Conservation (phyloP, 441 rosid species). For the Kokia cookei region DNA sequence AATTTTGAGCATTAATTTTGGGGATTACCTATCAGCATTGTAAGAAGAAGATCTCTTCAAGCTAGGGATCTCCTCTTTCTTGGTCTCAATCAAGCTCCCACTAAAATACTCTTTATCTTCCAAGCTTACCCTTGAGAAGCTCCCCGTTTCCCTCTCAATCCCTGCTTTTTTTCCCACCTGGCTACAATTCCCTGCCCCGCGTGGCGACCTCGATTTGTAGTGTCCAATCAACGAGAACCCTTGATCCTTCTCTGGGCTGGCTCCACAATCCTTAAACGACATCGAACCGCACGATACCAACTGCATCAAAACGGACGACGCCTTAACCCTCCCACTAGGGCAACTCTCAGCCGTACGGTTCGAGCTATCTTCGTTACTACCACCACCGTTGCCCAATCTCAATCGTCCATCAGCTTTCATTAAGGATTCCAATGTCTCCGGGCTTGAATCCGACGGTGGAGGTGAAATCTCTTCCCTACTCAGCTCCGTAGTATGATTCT, state of each 20-base stretch:
- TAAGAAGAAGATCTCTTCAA: constrained; percentile 84
- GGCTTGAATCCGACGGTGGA: constrained; percentile 97
- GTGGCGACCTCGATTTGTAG: constrained; percentile 38
- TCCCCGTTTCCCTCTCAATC: constrained; percentile 30
- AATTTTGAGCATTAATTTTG: background rate
- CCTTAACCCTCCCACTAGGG: constrained; percentile 54
- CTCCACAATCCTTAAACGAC: constrained; percentile 77
- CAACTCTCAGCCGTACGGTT: constrained; percentile 40
- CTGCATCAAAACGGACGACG: constrained; percentile 86
- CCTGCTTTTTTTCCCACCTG: constrained; percentile 17
- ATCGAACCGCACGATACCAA: constrained; percentile 84
- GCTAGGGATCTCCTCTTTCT: constrained; percentile 42
- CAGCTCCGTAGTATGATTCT: constrained; percentile 44
- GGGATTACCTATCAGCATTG: constrained; percentile 65
- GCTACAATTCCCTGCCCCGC: constrained; percentile 31
- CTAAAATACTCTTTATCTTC: constrained; percentile 93
- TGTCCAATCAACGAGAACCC: constrained; percentile 53
- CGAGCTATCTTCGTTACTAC: constrained; percentile 19
- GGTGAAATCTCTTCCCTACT: constrained; percentile 85
- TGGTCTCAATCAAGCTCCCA: constrained; percentile 91
- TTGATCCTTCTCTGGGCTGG: constrained; percentile 56
- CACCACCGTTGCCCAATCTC: constrained; percentile 21
- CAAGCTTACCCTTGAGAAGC: constrained; percentile 44
- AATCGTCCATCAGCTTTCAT: constrained; percentile 79
- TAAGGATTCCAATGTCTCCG: constrained; percentile 77